Evolutionary conservation across 352 stramenopile species (phyloP), one percentile per base, ranked within the genome.

Genomic region (Phytopythium helicoides): DNA sequence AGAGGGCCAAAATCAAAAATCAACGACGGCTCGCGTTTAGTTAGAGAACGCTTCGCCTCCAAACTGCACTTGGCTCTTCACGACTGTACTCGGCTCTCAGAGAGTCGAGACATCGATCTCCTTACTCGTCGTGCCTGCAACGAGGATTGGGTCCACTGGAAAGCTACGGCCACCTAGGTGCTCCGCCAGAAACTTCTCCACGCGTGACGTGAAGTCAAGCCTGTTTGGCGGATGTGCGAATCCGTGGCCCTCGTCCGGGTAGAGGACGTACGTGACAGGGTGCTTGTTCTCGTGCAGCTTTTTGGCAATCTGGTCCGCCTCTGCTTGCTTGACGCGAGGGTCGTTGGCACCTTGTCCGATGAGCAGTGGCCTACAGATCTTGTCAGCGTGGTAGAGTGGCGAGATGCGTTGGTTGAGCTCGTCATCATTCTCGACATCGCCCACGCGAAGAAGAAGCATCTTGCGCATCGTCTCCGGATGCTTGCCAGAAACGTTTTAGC

Each of bases 331-430:
- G 1, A 95, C 85, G 34, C 82, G 68, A 10, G 85, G 82, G 58
- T 95, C 81, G 60, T 95, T 92, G 33, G 75, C 76, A 42, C 85
- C 85, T 36, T 95, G 85, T 14, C 67, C 76, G 58, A 95, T 91
- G 16, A 95, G 62, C 40, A 95, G 62, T n/a, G 85, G 81, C 39
- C 74, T 73, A 31, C 65, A 73, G n/a, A 95, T 92, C 40, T 85
- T 82, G 41, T 89, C 73, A 3, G 76, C 74, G 50, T 95, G 80
- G 51, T 70, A 91, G 8, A 93, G 56, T 26, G 85, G 85, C 47
- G 76, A 91, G 41, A 83, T 78, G 33, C 49, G 48, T 5, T 46
- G 44, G 53, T 81, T 80, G 6, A 75, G 33, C 41, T 52, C 66
- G 14, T 66, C 57, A 45, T 80, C 72, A 11, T 53, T 52, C 58